Percentiles rank a stretch among this genome's conserved stretches.
phyloP scores from a whole-genome alignment of 148 eudicot species.

The Tetragonia tetragonoides region DNA sequence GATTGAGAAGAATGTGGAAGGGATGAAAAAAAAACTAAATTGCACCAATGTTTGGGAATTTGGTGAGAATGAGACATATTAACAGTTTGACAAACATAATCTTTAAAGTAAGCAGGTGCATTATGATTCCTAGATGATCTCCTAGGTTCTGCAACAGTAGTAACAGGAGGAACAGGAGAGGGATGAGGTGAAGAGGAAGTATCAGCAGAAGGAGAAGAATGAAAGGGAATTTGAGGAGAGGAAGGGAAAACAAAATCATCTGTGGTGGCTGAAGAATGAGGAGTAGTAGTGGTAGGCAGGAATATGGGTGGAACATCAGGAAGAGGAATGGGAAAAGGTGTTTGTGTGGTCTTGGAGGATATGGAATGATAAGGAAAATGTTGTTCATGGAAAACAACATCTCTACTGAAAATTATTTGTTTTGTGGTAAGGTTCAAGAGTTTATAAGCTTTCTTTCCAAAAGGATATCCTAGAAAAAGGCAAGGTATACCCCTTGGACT shows the following conservation, averaged over 20 bases:
- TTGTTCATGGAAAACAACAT: background rate
- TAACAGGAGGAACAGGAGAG: background rate
- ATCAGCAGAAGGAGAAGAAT: background rate
- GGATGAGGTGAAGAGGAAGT: background rate
- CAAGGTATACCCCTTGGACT: background rate
- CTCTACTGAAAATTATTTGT: background rate
- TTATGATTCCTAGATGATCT: background rate
- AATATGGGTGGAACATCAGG: background rate
- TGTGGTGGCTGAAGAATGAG: background rate
- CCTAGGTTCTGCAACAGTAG: background rate
- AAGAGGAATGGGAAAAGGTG: background rate
- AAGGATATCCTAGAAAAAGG: background rate
- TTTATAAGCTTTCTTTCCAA: background rate
- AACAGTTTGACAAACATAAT: too few relatives aligned
- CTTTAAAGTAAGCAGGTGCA: background rate
- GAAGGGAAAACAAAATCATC: background rate
- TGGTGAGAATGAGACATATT: too few relatives aligned
- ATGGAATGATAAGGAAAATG: background rate
- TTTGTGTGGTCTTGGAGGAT: background rate
- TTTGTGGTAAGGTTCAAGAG: background rate
- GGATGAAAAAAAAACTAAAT: too few relatives aligned
- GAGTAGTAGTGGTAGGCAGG: background rate
- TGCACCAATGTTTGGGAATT: too few relatives aligned
- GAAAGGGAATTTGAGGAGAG: background rate
- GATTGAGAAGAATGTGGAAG: too few relatives aligned